Percentiles rank a stretch among this genome's conserved stretches.
Conservation (phyloP, 2,329 filamentous ascomycete genomes). For the Fusarium udum region DNA sequence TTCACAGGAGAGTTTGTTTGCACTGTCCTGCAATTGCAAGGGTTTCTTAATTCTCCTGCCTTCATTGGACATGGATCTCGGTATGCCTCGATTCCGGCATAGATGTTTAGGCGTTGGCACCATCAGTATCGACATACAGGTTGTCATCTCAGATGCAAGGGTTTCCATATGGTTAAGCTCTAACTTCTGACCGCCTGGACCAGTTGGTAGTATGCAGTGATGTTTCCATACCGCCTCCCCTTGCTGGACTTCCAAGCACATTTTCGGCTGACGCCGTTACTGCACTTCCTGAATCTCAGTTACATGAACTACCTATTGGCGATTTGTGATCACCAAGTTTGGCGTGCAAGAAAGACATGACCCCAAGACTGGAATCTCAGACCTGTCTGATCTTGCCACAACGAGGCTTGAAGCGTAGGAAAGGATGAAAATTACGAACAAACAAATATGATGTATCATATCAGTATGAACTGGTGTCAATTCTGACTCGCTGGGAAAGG, state of each 20-base stretch:
- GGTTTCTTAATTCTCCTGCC: not conserved
- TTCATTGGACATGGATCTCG: conserved; percentile 6
- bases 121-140: conserved; percentile 11
- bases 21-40: conserved; percentile 20
- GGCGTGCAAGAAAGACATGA: not conserved
- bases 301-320: not conserved
- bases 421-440: not conserved
- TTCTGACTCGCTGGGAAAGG: not conserved
- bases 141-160: conserved; percentile 9
- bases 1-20: conserved; percentile 16
- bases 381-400: conserved; percentile 9
- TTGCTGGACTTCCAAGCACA: not conserved
- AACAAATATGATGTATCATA: conserved; percentile 2
- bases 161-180: conserved; percentile 16
- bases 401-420: not conserved
- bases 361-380: not conserved
- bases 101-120: conserved; percentile 20
- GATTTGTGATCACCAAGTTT: not conserved
- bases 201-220: no score
- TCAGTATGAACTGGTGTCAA: not conserved
- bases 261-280: conserved; percentile 2
- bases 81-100: not conserved
- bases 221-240: conserved; percentile 1
- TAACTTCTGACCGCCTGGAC: conserved; percentile 7
- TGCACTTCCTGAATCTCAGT: not conserved